Evolutionary conservation across 108 stramenopile species (phyloP).

Genomic region (Nannochloropsis gaditana): DNA sequence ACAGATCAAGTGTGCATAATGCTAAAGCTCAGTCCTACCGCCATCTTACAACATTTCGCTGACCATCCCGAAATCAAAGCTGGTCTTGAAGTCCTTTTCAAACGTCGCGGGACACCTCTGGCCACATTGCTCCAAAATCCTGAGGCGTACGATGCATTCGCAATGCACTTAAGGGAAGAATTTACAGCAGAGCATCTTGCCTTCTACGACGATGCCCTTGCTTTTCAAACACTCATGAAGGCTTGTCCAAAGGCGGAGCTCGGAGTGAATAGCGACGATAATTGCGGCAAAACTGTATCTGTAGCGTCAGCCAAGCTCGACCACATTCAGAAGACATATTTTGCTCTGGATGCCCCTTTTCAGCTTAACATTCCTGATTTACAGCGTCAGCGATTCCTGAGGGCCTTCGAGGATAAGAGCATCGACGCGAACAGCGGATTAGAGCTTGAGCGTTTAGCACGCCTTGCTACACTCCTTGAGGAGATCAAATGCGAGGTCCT

Average conservation of each 20-base stretch:
- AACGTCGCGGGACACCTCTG: not conserved
- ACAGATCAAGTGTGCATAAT: not conserved
- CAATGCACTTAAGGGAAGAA: not conserved
- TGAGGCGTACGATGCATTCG: not conserved
- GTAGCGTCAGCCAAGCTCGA: not conserved
- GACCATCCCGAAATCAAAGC: slow-evolving; percentile 13
- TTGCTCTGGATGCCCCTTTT: not conserved
- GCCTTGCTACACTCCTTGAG: not conserved
- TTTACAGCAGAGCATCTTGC: not conserved
- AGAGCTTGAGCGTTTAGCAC: not conserved
- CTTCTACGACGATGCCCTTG: not conserved
- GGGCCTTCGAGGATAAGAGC: not conserved
- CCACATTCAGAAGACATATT: not conserved
- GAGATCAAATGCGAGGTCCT: not conserved
- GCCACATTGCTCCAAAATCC: not conserved
- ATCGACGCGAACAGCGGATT: too few relatives aligned
- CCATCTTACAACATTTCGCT: not conserved
- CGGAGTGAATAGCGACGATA: not conserved
- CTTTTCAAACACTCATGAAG: not conserved
- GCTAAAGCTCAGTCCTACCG: not conserved
- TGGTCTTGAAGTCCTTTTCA: not conserved
- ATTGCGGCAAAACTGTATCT: not conserved
- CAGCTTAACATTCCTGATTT: not conserved
- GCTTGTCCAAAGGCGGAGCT: not conserved
- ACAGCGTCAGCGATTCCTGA: not conserved